These are phyloP conservation scores for Pelargonium australe DNA, from an alignment of 441 rosid species.

Conservation along the genomic window DNA sequence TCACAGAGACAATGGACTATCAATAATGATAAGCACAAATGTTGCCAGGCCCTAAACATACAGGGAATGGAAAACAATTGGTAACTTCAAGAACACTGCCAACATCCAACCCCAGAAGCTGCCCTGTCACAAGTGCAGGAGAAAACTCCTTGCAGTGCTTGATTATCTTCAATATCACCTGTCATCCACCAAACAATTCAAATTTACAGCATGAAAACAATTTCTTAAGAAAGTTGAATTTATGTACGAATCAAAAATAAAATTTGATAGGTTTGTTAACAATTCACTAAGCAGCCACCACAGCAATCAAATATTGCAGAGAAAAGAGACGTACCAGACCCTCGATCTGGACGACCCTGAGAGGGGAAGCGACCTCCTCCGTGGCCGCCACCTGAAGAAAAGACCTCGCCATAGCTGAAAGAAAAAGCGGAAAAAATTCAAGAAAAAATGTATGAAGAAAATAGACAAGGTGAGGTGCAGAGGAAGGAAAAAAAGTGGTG, in stretches of 20 bases:
- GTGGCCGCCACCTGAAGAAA: slow-evolving; percentile 77
- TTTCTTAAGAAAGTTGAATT: neutral
- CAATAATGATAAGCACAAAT: neutral
- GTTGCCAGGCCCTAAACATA: slow-evolving; percentile 19
- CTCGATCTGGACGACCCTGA: slow-evolving; percentile 95
- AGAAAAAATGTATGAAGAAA: too few species aligned
- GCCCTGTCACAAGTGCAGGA: slow-evolving; percentile 87
- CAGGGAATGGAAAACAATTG: slow-evolving; percentile 95
- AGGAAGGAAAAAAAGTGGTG: too few species aligned
- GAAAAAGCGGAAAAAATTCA: too few species aligned
- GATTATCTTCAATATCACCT: slow-evolving; percentile 85
- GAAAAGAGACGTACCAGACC: slow-evolving; percentile 53
- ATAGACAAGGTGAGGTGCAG: too few species aligned
- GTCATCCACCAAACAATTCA: neutral
- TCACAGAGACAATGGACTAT: neutral
- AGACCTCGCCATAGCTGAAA: slow-evolving; percentile 46
- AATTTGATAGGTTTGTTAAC: neutral
- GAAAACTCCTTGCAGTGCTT: slow-evolving; percentile 95
- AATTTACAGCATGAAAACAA: neutral
- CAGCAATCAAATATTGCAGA: neutral
- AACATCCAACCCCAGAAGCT: slow-evolving; percentile 92
- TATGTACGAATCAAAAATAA: neutral
- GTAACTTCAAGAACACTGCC: slow-evolving; percentile 97
- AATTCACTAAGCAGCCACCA: neutral
- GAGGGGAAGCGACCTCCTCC: slow-evolving; percentile 83